Base-by-base conservation (phyloP, 805 yeast genomes). In the Tetrapisispora namnaoensis region DNA sequence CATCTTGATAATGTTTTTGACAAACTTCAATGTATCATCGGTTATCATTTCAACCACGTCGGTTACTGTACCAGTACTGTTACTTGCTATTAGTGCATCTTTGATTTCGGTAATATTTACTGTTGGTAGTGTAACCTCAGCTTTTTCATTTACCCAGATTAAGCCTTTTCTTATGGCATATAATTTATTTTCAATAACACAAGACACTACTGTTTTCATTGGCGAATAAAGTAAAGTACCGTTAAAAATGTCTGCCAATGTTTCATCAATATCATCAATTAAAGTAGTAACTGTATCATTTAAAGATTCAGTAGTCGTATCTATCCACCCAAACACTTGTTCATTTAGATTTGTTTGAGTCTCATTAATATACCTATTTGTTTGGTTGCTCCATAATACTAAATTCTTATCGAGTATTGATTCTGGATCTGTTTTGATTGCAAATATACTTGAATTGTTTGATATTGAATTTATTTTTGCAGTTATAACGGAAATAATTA, bases 121-220 rank as follows among this genome's bases (percentile, higher is more conserved):
- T 39, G 70, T 56, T 0, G 95, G 95, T 1, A 87, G 60, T 0
- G 68, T 54, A 2, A 89, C 65, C 16, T 78, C 71, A 2, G 89
- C 72, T 53, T 85, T 71, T 35, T 82, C 69, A 55, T 82, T 72
- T 1, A 89, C 68, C 97, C 97, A 93, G 1, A 81, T 75, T 48
- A 90, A 66, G 0, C 95, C 98, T 30, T 76, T 60, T 53, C 85
- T 85, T 2, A 88, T 70, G 21, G 75, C 71, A 14, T 71, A 72
- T 7, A 91, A 63, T 57, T 91, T 93, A 44, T 83, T 71, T 17
- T 86, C 91, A 37, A 93, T 71, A 2, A 86, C 78, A 68, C 99
- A 91, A 32, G 82, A 79, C 4, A 90, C 84, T 0, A 88, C 79
- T 0, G 82, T 74, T 28, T 74, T 72, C 42, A 88, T 72, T 0